Evolutionary conservation across 202 grass and related monocot genomes (phyloP).

Genomic region (Dendrocalamus latiflorus): DNA sequence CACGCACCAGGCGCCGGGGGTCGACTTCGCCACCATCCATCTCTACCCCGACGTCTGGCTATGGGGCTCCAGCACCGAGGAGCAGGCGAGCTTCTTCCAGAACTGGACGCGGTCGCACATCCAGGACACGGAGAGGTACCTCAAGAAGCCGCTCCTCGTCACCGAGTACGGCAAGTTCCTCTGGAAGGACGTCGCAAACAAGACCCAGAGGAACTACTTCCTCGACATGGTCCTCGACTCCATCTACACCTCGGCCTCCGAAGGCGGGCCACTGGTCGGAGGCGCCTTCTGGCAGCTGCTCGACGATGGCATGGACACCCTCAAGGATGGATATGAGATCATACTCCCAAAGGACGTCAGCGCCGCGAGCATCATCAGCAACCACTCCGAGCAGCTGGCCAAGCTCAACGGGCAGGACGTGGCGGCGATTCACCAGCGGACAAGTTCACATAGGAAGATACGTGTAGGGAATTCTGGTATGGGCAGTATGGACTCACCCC

Average conservation of each 20-base stretch:
- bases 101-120: slow-evolving; percentile 43
- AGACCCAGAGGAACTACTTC: slow-evolving; percentile 22
- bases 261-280: slow-evolving; percentile 31
- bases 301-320: slow-evolving; percentile 37
- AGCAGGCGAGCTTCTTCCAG: slow-evolving; percentile 28
- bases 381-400: slow-evolving; percentile 35
- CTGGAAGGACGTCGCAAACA: neutral
- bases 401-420: slow-evolving; percentile 26
- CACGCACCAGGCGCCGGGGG: slow-evolving; percentile 24
- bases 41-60: slow-evolving; percentile 72
- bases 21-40: slow-evolving; percentile 73
- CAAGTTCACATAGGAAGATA: neutral
- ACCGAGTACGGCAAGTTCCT: slow-evolving; percentile 61
- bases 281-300: slow-evolving; percentile 66
- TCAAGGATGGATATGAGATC: slow-evolving; percentile 61
- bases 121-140: neutral
- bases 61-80: neutral
- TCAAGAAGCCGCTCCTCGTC: slow-evolving; percentile 51
- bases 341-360: slow-evolving; percentile 21
- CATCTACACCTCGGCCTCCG: slow-evolving; percentile 27
- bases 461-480: neutral
- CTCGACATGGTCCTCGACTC: slow-evolving; percentile 21
- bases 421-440: neutral
- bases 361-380: slow-evolving; percentile 30
- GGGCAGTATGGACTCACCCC: neutral